A percentile compares a stretch with the other conserved stretches of the same genome.
Conservation (phyloP, 306 rosid species). For the Cucurbita moschata region DNA sequence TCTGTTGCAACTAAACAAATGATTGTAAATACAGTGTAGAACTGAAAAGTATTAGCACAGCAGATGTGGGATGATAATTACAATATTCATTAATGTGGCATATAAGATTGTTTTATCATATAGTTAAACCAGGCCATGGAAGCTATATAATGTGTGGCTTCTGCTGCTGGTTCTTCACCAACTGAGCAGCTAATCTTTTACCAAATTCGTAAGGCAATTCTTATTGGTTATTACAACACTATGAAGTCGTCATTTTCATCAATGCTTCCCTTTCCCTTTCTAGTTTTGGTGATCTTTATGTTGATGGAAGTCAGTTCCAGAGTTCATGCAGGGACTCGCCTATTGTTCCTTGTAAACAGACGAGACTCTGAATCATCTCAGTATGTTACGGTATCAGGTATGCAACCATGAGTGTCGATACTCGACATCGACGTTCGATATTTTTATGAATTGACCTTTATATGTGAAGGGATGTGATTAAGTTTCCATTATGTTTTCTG, state of each 20-base stretch:
- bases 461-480: background rate
- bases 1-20: background rate
- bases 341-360: slow-evolving; percentile 11
- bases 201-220: background rate
- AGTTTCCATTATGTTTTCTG: background rate
- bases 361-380: slow-evolving; percentile 21
- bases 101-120: background rate
- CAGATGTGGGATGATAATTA: slow-evolving; percentile 5
- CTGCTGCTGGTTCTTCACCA: slow-evolving; percentile 1
- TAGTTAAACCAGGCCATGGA: background rate
- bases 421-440: background rate
- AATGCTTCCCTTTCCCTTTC: slow-evolving; percentile 25
- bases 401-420: background rate
- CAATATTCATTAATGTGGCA: background rate
- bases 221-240: background rate
- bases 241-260: slow-evolving; percentile 28
- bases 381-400: slow-evolving; percentile 57
- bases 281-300: slow-evolving; percentile 14
- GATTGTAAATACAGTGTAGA: background rate
- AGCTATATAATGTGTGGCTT: background rate
- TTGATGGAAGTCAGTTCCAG: slow-evolving; percentile 8
- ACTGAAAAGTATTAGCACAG: background rate
- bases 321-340: slow-evolving; percentile 35
- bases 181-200: slow-evolving; percentile 7
- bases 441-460: too few relatives aligned